Conservation (phyloP, 225 moss, liverwort and hornwort genomes). For the Takakia lepidozioides region DNA sequence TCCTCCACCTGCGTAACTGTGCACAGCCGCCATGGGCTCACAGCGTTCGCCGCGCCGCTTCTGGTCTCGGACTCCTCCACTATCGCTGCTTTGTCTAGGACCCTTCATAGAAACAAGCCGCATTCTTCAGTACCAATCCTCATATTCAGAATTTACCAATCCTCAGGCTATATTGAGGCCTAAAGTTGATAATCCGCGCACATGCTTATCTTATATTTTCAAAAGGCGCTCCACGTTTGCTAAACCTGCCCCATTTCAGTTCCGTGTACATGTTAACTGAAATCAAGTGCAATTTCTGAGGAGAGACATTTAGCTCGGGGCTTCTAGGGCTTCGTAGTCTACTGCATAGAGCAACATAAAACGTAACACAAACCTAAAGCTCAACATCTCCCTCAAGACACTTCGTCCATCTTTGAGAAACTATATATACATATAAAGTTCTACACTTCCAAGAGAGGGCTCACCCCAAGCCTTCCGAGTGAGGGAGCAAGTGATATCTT, state of each 20-base stretch:
- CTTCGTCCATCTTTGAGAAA: background rate
- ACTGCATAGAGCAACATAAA: background rate
- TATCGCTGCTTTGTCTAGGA: slow-evolving; percentile 49
- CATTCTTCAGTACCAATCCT: no score
- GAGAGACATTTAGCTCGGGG: no score
- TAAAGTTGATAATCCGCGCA: no score
- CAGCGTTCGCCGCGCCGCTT: background rate
- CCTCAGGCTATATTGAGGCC: no score
- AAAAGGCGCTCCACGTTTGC: no score
- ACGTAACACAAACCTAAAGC: no score
- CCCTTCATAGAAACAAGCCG: no score
- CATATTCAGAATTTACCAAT: background rate
- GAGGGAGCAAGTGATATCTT: slow-evolving; percentile 26
- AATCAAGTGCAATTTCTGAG: no score
- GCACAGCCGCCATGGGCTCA: slow-evolving; percentile 36
- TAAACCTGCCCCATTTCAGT: no score
- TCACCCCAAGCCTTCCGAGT: slow-evolving; percentile 34
- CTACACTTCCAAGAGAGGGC: background rate
- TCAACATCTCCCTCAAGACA: slow-evolving; percentile 1
- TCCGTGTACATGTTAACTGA: no score
- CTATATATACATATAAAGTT: background rate
- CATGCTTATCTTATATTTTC: no score
- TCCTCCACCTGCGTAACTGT: slow-evolving; percentile 69
- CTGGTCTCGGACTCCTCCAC: background rate
- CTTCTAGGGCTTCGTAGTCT: no score